phyloP scores from a whole-genome alignment of 768 basidiomycete species.

The Tricholoma furcatifolium region DNA sequence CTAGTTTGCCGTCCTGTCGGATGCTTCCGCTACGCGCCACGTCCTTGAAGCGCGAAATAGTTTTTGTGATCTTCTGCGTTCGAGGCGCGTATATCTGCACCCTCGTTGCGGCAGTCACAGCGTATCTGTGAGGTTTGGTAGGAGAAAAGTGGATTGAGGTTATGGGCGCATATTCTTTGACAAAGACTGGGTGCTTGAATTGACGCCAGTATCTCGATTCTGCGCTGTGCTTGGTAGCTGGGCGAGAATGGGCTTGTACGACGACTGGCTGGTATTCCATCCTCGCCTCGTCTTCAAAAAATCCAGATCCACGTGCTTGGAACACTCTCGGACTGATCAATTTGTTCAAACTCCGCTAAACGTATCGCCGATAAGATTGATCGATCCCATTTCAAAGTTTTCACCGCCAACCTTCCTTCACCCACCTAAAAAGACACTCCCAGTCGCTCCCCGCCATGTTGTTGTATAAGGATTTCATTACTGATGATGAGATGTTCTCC shows the following conservation, averaged over 20 bases:
- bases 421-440: conserved; percentile 16
- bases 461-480: conserved; percentile 71
- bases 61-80: conserved; percentile 95
- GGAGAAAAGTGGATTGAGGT: conserved; percentile 92
- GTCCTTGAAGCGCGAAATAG: conserved; percentile 96
- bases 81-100: conserved; percentile 95
- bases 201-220: conserved; percentile 88
- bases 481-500: conserved; percentile 89
- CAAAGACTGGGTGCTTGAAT: conserved; percentile 87
- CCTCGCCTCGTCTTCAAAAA: conserved; percentile 11
- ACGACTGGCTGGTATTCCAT: conserved; percentile 86
- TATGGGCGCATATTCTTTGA: conserved; percentile 96
- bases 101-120: conserved; percentile 90
- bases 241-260: conserved; percentile 58
- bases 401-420: conserved; percentile 16
- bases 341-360: conserved; percentile 15
- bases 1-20: conserved; percentile 89
- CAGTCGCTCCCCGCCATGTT: conserved; percentile 50
- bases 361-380: conserved; percentile 32
- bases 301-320: conserved; percentile 23
- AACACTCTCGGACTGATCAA: conserved; percentile 7
- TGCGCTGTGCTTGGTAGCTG: conserved; percentile 56
- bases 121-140: conserved; percentile 88
- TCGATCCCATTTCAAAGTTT: conserved; percentile 26
- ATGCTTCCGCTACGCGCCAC: conserved; percentile 88